A percentile compares a stretch with the other conserved stretches of the same genome.
Conservation (phyloP, 495 filamentous ascomycete genomes). For the Aspergillus incahuasiensis region DNA sequence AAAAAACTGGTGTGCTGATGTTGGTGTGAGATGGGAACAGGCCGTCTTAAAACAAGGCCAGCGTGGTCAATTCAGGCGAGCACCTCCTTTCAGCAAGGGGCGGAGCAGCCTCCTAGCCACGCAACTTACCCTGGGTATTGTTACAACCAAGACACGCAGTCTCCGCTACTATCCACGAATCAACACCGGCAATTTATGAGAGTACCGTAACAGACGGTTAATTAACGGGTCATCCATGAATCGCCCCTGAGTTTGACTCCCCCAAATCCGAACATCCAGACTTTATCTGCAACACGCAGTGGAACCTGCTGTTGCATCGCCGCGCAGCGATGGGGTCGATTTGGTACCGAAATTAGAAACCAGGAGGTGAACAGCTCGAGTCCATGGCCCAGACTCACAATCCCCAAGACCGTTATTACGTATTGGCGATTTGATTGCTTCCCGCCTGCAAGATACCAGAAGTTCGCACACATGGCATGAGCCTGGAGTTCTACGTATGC, state of each 20-base stretch:
- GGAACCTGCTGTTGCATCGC: not conserved
- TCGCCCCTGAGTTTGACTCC: not conserved
- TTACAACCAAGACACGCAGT: constrained; percentile 1
- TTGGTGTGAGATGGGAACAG: constrained; percentile 18
- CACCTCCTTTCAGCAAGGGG: constrained; percentile 18
- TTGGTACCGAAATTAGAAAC: not conserved
- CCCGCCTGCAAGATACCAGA: too few relatives aligned
- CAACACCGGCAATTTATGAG: not conserved
- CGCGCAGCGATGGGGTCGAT: not conserved
- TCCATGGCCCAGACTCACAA: too few relatives aligned
- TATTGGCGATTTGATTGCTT: too few relatives aligned
- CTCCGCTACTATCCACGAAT: not conserved
- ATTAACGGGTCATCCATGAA: not conserved
- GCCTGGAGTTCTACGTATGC: too few relatives aligned
- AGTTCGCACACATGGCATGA: too few relatives aligned
- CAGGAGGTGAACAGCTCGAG: not conserved
- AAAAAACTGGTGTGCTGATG: constrained; percentile 6
- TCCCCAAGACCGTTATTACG: too few relatives aligned
- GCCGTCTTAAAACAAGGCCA: constrained; percentile 45
- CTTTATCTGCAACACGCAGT: constrained; percentile 2
- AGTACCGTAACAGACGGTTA: not conserved
- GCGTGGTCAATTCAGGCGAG: constrained; percentile 38
- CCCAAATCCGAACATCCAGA: not conserved
- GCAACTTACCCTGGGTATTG: constrained; percentile 17
- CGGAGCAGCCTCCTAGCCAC: constrained; percentile 19